Evolutionary conservation across 805 yeast genomes (phyloP).

Genomic region (Hanseniaspora occidentalis): DNA sequence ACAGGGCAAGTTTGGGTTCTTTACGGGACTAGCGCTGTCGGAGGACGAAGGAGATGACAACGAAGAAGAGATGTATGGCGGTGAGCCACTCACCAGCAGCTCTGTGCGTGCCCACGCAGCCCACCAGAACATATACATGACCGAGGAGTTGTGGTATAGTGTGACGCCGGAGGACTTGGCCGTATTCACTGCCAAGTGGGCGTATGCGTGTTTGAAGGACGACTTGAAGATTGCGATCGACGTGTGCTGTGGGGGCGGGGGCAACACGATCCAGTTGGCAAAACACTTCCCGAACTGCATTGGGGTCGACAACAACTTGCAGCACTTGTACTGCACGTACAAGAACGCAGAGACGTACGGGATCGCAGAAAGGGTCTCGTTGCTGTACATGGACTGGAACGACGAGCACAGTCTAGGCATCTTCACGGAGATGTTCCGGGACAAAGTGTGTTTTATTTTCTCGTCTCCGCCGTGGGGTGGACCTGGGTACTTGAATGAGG

Average conservation of each 20-base stretch:
- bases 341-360: constrained; percentile 58
- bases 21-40: not conserved
- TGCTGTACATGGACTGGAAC: constrained; percentile 35
- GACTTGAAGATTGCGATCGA: constrained; percentile 37
- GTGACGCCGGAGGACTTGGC: constrained; percentile 80
- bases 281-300: constrained; percentile 39
- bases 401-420: constrained; percentile 12
- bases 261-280: constrained; percentile 71
- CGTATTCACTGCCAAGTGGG: constrained; percentile 39
- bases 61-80: not conserved
- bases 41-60: not conserved
- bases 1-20: not conserved
- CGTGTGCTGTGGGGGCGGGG: constrained; percentile 81
- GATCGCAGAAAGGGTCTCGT: constrained; percentile 38
- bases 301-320: constrained; percentile 49
- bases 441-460: constrained; percentile 28
- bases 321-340: constrained; percentile 51
- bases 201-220: constrained; percentile 38
- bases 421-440: constrained; percentile 12
- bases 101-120: no score
- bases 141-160: constrained; percentile 70
- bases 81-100: no score
- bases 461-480: constrained; percentile 93
- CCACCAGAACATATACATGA: constrained; percentile 49
- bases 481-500: constrained; percentile 36